Percentiles rank a stretch among this genome's conserved stretches.
Conservation (phyloP, 2,329 filamentous ascomycete genomes). For the Curvularia sp. region DNA sequence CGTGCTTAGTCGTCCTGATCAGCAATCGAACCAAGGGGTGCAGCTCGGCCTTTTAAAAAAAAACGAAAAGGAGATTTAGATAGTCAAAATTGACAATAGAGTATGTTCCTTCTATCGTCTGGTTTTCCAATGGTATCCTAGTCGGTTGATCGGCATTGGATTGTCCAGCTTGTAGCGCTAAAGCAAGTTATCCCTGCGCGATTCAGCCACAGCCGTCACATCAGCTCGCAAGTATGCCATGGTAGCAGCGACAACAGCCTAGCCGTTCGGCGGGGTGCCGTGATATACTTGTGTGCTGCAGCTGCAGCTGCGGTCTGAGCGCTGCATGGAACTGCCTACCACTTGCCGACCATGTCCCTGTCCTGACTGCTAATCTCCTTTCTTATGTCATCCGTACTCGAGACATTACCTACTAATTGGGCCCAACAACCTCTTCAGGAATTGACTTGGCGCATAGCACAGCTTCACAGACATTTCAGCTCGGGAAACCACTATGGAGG, state of each 20-base stretch:
- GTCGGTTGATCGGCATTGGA: conserved; percentile 7
- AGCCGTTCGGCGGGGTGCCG: conserved; percentile 14
- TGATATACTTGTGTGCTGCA: conserved; percentile 8
- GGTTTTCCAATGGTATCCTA: conserved; percentile 6
- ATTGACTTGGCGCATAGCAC: not conserved
- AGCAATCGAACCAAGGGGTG: not conserved
- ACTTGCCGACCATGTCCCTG: conserved; percentile 11
- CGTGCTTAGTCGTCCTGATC: not conserved
- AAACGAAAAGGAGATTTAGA: not conserved
- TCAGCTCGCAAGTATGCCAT: conserved; percentile 5
- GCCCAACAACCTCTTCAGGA: not conserved
- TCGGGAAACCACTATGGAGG: conserved; percentile 13
- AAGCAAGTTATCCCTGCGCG: conserved; percentile 6
- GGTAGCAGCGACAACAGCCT: conserved; percentile 10
- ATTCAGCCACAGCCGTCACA: conserved; percentile 19
- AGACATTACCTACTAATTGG: conserved; percentile 9
- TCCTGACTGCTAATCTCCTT: conserved; percentile 11
- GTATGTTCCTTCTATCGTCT: not conserved
- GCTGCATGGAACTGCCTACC: conserved; percentile 12
- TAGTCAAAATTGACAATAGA: not conserved
- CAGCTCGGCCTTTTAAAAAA: not conserved
- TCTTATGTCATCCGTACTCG: conserved; percentile 12
- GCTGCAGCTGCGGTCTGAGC: conserved; percentile 13
- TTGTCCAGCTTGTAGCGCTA: conserved; percentile 10
- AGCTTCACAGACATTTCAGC: not conserved